These are phyloP conservation scores for Suaeda aralocaspica DNA, from an alignment of 148 eudicot species.

Conservation along the genomic window DNA sequence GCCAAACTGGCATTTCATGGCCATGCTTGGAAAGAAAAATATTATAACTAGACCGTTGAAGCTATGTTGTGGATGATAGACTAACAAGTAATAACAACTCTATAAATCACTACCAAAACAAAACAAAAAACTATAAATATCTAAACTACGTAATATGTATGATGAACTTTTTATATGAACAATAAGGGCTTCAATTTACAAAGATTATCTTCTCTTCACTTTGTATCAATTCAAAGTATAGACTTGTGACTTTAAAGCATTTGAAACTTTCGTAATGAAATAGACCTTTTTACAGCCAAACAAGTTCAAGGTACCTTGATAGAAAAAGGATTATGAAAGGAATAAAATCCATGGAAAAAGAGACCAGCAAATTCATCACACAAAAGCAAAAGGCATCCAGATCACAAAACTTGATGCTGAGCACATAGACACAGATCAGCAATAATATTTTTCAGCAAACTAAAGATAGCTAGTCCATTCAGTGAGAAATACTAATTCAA, in stretches of 20 bases:
- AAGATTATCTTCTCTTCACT: no score
- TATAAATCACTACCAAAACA: no score
- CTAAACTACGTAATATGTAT: no score
- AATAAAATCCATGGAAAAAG: neutral
- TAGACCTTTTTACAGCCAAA: neutral
- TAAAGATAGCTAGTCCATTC: neutral
- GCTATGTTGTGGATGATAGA: no score
- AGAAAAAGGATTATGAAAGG: neutral
- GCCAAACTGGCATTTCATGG: neutral
- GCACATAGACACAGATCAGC: neutral
- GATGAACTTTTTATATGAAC: no score
- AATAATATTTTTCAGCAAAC: neutral
- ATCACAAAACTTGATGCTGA: neutral
- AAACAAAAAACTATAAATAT: no score
- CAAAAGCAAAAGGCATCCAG: slow-evolving; percentile 8
- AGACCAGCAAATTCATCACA: neutral
- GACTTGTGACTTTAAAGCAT: neutral
- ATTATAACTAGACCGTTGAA: no score
- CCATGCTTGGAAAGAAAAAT: no score
- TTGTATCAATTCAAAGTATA: no score
- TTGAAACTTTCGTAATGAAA: neutral
- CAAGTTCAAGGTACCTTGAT: neutral
- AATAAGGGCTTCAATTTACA: no score
- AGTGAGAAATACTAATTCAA: neutral
- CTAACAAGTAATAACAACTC: no score